Conservation (phyloP, 352 stramenopile species). For the Phytophthora cryptogea region DNA sequence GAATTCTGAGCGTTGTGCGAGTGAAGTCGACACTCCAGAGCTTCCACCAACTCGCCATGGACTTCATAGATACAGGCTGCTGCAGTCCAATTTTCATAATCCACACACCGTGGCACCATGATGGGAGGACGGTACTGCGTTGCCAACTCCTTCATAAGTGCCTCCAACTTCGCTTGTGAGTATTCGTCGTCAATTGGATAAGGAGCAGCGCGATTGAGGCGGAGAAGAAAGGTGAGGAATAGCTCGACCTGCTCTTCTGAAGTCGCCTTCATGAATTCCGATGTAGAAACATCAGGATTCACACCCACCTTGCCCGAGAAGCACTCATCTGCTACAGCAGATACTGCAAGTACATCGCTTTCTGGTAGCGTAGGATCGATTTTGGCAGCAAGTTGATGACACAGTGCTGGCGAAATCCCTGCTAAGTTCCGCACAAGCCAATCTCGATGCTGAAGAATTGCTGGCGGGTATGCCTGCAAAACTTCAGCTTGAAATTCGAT, state of each 20-base stretch:
- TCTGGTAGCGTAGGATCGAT: constrained; percentile 45
- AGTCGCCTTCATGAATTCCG: constrained; percentile 43
- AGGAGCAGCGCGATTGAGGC: constrained; percentile 44
- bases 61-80: constrained; percentile 80
- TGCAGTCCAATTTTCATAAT: constrained; percentile 84
- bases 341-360: neutral
- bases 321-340: constrained; percentile 5
- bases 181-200: constrained; percentile 27
- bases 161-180: constrained; percentile 60
- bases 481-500: constrained; percentile 59
- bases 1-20: constrained; percentile 49
- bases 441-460: constrained; percentile 71
- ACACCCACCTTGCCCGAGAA: constrained; percentile 11
- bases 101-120: constrained; percentile 76
- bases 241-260: constrained; percentile 75
- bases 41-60: constrained; percentile 80
- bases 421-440: constrained; percentile 68
- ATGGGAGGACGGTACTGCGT: constrained; percentile 74
- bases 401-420: constrained; percentile 42
- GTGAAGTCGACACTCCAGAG: constrained; percentile 82
- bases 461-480: constrained; percentile 44
- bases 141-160: constrained; percentile 57
- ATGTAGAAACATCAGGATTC: constrained; percentile 46
- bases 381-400: constrained; percentile 39
- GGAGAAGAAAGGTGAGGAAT: constrained; percentile 71